Conservation (phyloP, 108 stramenopile genomes). For the Mayamaea pseudoterrestris region DNA sequence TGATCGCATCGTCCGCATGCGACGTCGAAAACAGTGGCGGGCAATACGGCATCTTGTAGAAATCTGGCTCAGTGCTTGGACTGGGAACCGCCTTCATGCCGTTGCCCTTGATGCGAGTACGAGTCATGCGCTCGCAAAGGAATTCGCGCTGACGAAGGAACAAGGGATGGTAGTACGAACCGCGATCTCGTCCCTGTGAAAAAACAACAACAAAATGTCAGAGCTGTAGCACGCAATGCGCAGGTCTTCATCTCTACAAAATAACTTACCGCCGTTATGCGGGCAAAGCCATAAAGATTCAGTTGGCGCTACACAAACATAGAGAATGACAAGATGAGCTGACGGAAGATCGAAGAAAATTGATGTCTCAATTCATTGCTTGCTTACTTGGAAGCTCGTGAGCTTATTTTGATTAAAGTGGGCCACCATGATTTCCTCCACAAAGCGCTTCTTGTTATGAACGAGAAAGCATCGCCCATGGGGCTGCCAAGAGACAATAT, state of each 20-base stretch:
- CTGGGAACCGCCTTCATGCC: slow-evolving; percentile 26
- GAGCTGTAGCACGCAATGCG: background rate
- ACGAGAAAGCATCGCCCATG: slow-evolving; percentile 85
- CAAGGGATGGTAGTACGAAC: slow-evolving; percentile 52
- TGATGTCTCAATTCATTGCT: slow-evolving; percentile 12
- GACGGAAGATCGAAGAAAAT: too few relatives aligned
- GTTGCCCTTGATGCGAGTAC: slow-evolving; percentile 24
- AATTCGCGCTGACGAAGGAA: slow-evolving; percentile 43
- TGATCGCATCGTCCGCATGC: background rate
- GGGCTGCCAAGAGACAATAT: slow-evolving; percentile 78
- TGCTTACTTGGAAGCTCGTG: slow-evolving; percentile 6
- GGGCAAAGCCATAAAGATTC: slow-evolving; percentile 39
- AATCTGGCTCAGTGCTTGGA: slow-evolving; percentile 31
- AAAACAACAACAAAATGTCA: background rate
- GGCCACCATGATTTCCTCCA: slow-evolving; percentile 18
- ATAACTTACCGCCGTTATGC: slow-evolving; percentile 26
- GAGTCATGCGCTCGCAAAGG: slow-evolving; percentile 27
- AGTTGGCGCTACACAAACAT: slow-evolving; percentile 28
- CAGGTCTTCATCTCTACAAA: slow-evolving; percentile 6
- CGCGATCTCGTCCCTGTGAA: background rate
- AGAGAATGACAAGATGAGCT: too few relatives aligned
- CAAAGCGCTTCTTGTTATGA: slow-evolving; percentile 74
- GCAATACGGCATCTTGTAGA: slow-evolving; percentile 25
- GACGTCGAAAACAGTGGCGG: background rate
- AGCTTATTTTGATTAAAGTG: slow-evolving; percentile 15